Evolutionary conservation across 768 basidiomycete genomes (phyloP), one percentile per base, ranked within the genome.

Genomic region (Ramaria rubella): DNA sequence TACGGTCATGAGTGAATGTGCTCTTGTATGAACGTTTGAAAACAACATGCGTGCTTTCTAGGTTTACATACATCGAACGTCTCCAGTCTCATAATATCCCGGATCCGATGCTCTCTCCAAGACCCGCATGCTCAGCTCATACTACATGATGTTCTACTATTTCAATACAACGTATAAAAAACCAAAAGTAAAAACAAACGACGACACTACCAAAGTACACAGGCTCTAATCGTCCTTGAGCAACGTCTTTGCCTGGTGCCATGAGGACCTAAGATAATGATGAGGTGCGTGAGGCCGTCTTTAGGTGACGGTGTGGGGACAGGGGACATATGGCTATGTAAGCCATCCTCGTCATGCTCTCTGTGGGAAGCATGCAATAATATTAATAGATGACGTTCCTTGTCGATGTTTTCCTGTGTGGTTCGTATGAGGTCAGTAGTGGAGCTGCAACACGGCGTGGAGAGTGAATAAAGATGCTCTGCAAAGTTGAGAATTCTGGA

Each of bases 41-140:
- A n/a, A n/a, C n/a, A n/a, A n/a, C n/a, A n/a, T n/a, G n/a, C n/a
- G n/a, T n/a, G n/a, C n/a, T n/a, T n/a, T n/a, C n/a, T n/a, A n/a
- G n/a, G n/a, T n/a, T n/a, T n/a, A n/a, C n/a, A n/a, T n/a, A n/a
- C n/a, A n/a, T n/a, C n/a, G n/a, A n/a, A n/a, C n/a, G n/a, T 42
- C 58, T 59, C 62, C 27, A 51, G 45, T 38, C 46, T 58, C 30
- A 58, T 58, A 1, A 61, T 49, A 38, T 46, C n/a, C n/a, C n/a
- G n/a, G n/a, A n/a, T n/a, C 52, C 23, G n/a, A 21, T 34, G 63
- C 27, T 61, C 40, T 36, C 44, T 63, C 92, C 88, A 86, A 80
- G 82, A 95, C 67, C 94, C 93, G 1, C 92, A 94, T 63, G 74
- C 78, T 4, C 85, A 90, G 57, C 82, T 89, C 67, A 85, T 95